Evolutionary conservation across 1,284 basidiomycete species (phyloP).

Genomic region (Gomphus bonarii): DNA sequence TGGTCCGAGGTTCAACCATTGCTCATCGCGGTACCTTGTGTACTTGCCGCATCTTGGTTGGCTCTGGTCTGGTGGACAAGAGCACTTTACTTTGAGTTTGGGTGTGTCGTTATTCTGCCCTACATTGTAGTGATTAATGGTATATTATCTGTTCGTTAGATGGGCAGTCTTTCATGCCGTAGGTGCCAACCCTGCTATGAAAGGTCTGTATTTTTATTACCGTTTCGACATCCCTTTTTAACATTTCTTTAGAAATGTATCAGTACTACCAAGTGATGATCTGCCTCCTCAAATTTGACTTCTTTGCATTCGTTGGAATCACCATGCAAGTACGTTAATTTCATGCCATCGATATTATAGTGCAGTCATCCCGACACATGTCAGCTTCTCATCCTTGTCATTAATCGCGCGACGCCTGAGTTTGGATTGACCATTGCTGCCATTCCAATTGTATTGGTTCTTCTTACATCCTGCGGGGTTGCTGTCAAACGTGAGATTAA

Average conservation of each 20-base stretch:
- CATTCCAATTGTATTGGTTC: constrained; percentile 65
- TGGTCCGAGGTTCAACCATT: constrained; percentile 36
- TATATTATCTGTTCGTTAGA: constrained; percentile 23
- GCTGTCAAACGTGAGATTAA: constrained; percentile 73
- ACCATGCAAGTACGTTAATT: constrained; percentile 60
- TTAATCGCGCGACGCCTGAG: constrained; percentile 51
- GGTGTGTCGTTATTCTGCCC: constrained; percentile 28
- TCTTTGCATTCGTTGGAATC: constrained; percentile 76
- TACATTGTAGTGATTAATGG: constrained; percentile 10
- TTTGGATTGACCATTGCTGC: constrained; percentile 74
- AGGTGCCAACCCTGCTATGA: constrained; percentile 70
- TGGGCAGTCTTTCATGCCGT: constrained; percentile 84
- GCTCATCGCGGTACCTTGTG: constrained; percentile 30
- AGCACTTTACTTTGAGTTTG: constrained; percentile 39
- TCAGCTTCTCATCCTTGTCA: constrained; percentile 67
- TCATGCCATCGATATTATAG: not conserved
- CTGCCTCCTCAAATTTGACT: constrained; percentile 79
- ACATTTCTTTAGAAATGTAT: constrained; percentile 55
- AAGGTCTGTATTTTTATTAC: constrained; percentile 38
- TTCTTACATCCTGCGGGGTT: constrained; percentile 54
- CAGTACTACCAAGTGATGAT: constrained; percentile 78
- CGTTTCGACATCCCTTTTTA: not conserved
- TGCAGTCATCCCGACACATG: not conserved
- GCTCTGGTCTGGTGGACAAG: constrained; percentile 28
- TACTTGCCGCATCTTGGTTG: constrained; percentile 29